Evolutionary conservation across 148 eudicot genomes (phyloP).

Genomic region (Arctostaphylos glauca): DNA sequence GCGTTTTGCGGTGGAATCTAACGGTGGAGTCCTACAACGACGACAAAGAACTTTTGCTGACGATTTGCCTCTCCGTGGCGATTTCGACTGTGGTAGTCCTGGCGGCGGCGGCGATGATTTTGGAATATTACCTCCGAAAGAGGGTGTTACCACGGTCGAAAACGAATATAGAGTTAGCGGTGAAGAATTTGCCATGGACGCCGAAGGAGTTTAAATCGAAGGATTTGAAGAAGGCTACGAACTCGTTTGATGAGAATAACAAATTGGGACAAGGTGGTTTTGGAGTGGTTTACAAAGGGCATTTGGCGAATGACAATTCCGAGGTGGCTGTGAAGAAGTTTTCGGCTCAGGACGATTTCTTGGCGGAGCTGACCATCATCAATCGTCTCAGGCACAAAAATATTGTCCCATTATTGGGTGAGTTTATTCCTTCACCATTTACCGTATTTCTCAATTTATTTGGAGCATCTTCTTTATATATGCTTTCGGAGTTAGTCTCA

Average conservation of each 20-base stretch:
- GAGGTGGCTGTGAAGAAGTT: slow-evolving; percentile 86
- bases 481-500: no score
- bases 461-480: no score
- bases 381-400: slow-evolving; percentile 79
- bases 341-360: slow-evolving; percentile 72
- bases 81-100: slow-evolving; percentile 23
- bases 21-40: slow-evolving; percentile 43
- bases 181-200: slow-evolving; percentile 64
- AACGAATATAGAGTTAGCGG: slow-evolving; percentile 48
- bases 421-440: background rate
- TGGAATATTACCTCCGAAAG: slow-evolving; percentile 21
- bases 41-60: background rate
- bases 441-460: background rate
- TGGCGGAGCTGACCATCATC: slow-evolving; percentile 85
- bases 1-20: slow-evolving; percentile 77
- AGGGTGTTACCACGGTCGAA: slow-evolving; percentile 20
- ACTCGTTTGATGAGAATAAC: slow-evolving; percentile 58
- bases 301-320: slow-evolving; percentile 36
- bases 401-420: slow-evolving; percentile 82
- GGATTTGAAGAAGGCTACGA: slow-evolving; percentile 69
- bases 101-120: slow-evolving; percentile 1
- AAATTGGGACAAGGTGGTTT: slow-evolving; percentile 79
- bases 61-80: slow-evolving; percentile 21
- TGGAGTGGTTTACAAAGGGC: slow-evolving; percentile 72
- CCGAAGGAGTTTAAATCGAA: slow-evolving; percentile 63